A percentile compares a stretch with the other conserved stretches of the same genome.
phyloP scores from a whole-genome alignment of 331 rosid genomes.

The Phaseolus coccineus region DNA sequence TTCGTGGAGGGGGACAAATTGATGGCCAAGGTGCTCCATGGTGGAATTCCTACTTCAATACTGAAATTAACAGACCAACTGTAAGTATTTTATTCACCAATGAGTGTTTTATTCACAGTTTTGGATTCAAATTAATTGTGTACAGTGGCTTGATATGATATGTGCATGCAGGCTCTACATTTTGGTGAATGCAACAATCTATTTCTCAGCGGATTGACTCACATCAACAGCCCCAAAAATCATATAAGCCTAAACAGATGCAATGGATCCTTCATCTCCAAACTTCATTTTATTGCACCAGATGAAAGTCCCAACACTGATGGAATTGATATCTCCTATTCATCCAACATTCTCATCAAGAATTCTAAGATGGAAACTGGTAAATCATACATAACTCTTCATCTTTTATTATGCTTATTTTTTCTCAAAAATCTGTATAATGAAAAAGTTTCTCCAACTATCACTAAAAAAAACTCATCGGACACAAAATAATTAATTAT shows the following conservation, averaged over 20 bases:
- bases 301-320: constrained; percentile 55
- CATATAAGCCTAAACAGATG: constrained; percentile 41
- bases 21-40: constrained; percentile 66
- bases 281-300: constrained; percentile 45
- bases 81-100: background rate
- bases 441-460: too few species aligned
- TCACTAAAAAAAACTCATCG: too few species aligned
- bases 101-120: too few species aligned
- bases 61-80: background rate
- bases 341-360: constrained; percentile 29
- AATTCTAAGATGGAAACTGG: constrained; percentile 42
- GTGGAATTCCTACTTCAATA: constrained; percentile 50
- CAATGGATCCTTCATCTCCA: background rate
- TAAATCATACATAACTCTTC: background rate
- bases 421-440: too few species aligned
- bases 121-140: background rate
- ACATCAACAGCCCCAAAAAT: constrained; percentile 43
- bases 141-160: background rate
- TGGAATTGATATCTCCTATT: constrained; percentile 45
- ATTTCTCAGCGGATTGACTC: background rate
- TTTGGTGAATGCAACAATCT: constrained; percentile 27
- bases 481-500: too few species aligned
- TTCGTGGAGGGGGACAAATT: constrained; percentile 58
- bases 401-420: too few species aligned
- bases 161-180: constrained; percentile 45